Base-by-base conservation (phyloP, 2,329 filamentous ascomycete species). In the Beauveria australis region DNA sequence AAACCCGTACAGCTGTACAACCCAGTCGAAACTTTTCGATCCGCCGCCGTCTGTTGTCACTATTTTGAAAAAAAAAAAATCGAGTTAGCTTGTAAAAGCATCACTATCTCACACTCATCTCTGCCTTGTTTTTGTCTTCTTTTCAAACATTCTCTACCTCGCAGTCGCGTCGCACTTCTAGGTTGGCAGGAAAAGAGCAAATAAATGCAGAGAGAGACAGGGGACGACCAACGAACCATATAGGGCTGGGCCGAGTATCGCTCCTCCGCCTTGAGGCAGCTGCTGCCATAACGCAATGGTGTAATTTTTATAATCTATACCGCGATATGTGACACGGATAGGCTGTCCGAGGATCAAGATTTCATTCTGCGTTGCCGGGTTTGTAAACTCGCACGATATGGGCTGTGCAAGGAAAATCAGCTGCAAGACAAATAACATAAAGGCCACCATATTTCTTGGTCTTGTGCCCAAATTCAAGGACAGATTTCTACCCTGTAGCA, bases 21-120 rank as follows among this genome's bases (percentile, higher is more conserved):
- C 53, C 66, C 66, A 67, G 19, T 58, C 52, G 30, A 67, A 66
- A 3, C 55, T 46, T 16, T 22, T 49, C 1, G 47, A 16, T n/a
- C 62, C 59, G 3, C 62, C 59, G 3, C 62, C 59, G 7, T 59
- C 41, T 22, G 47, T 60, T 2, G 64, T 64, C 40, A 67, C 62
- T 60, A 28, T 22, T 47, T 3, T 2, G 7, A 5, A 24, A 19
- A 46, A 7, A 46, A 24, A 24, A 12, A 46, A 7, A 46, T 6
- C 33, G 2, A 14, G 5, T 37, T 37, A 37, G 33, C 33, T 37
- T 37, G 33, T 1, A 37, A 16, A 37, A 16, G 12, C 1, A 6
- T 16, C 5, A 16, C 12, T 1, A 14, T 37, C 14, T 37, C 33
- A 0, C 33, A 37, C 14, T 16, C 9, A 33, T 14, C 4, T 14